phyloP scores from a whole-genome alignment of 805 yeast species.

The Saccharomycopsis babjevae region DNA sequence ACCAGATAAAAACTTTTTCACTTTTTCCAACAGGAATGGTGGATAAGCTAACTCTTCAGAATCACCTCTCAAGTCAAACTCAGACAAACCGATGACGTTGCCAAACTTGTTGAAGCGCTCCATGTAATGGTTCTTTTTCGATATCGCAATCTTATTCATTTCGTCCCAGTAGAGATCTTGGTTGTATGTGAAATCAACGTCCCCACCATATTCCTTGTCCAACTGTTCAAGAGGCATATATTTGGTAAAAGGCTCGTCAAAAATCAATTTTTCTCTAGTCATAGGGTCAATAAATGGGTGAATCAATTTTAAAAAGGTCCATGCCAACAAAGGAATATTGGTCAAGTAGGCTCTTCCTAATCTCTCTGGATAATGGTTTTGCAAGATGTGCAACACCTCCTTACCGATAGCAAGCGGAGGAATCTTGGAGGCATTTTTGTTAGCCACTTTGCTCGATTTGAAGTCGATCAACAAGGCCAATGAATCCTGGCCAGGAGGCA shows the following conservation, averaged over 20 bases:
- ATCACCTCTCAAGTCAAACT: constrained; percentile 58
- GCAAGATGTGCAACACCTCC: constrained; percentile 86
- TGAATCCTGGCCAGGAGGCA: constrained; percentile 96
- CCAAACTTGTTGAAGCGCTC: constrained; percentile 67
- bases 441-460: constrained; percentile 53
- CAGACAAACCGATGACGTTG: constrained; percentile 64
- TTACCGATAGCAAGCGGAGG: constrained; percentile 88
- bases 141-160: constrained; percentile 48
- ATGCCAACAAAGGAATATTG: constrained; percentile 88
- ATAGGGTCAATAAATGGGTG: constrained; percentile 95
- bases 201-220: constrained; percentile 79
- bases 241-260: constrained; percentile 76
- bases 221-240: constrained; percentile 77
- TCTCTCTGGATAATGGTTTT: constrained; percentile 96
- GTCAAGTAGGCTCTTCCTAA: constrained; percentile 86
- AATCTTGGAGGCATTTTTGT: constrained; percentile 52
- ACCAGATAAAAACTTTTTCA: neutral
- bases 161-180: constrained; percentile 76
- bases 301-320: constrained; percentile 84
- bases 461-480: constrained; percentile 87
- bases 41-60: constrained; percentile 25
- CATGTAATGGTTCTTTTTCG: constrained; percentile 53
- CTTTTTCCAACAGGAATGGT: constrained; percentile 11
- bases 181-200: constrained; percentile 70
- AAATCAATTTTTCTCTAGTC: constrained; percentile 88